These are phyloP conservation scores for Beauveria brongniartii DNA, from an alignment of 2,329 filamentous ascomycete genomes.

Conservation along the genomic window DNA sequence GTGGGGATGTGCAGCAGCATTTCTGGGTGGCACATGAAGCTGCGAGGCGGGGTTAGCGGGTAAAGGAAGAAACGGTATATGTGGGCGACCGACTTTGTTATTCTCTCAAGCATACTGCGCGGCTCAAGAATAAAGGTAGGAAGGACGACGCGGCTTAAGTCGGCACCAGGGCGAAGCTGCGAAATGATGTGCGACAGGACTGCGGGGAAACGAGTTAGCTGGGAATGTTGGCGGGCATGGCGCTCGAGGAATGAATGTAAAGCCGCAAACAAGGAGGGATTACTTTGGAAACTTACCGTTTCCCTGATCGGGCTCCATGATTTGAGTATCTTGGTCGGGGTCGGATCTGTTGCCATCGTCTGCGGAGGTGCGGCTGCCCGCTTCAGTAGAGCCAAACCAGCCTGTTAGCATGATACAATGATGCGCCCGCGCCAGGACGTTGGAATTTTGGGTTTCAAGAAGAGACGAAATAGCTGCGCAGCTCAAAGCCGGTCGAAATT, in stretches of 20 bases:
- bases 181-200: constrained; percentile 97
- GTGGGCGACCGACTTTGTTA: constrained; percentile 66
- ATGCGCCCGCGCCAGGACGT: constrained; percentile 13
- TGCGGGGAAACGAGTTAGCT: constrained; percentile 27
- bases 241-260: background rate
- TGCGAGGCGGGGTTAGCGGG: constrained; percentile 29
- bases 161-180: constrained; percentile 88
- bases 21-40: constrained; percentile 99
- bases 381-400: constrained; percentile 29
- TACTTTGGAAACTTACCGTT: constrained; percentile 57
- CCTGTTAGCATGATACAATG: constrained; percentile 31
- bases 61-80: constrained; percentile 5
- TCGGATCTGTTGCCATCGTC: constrained; percentile 45
- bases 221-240: background rate
- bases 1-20: constrained; percentile 80
- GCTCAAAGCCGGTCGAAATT: background rate
- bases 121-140: constrained; percentile 98
- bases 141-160: constrained; percentile 86
- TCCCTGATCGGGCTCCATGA: constrained; percentile 87
- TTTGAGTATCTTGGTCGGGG: constrained; percentile 61
- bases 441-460: background rate
- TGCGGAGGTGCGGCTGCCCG: constrained; percentile 45
- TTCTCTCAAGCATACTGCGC: constrained; percentile 94
- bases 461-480: background rate
- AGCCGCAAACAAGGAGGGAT: background rate